Conservation (phyloP, 805 yeast genomes). For the Kazachstania africana region DNA sequence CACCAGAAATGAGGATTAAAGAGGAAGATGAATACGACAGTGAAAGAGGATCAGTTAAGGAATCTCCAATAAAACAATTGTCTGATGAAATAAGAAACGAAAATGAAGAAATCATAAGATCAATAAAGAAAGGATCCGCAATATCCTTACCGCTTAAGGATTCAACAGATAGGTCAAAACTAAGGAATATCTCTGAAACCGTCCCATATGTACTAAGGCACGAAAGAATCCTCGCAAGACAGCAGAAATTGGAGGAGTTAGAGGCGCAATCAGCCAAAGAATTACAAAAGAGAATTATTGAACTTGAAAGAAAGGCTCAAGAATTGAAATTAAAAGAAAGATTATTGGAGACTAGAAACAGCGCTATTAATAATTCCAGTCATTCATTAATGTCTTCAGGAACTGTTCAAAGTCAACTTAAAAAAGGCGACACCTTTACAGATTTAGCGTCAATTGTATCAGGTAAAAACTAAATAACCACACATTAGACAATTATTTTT, state of each 20-base stretch:
- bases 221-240: slow-evolving; percentile 62
- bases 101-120: slow-evolving; percentile 28
- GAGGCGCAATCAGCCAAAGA: slow-evolving; percentile 71
- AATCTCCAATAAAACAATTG: slow-evolving; percentile 30
- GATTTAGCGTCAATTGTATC: slow-evolving; percentile 39
- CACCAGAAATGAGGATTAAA: slow-evolving; percentile 10
- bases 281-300: slow-evolving; percentile 60
- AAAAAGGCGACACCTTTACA: slow-evolving; percentile 43
- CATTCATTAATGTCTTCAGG: slow-evolving; percentile 9
- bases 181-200: slow-evolving; percentile 70
- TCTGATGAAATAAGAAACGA: slow-evolving; percentile 27
- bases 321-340: slow-evolving; percentile 58
- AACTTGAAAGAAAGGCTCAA: slow-evolving; percentile 63
- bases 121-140: slow-evolving; percentile 28
- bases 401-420: slow-evolving; percentile 15
- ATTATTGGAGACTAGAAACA: slow-evolving; percentile 25
- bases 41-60: slow-evolving; percentile 5
- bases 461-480: slow-evolving; percentile 9
- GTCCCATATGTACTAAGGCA: slow-evolving; percentile 77
- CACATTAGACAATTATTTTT: background rate
- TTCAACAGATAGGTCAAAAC: slow-evolving; percentile 35
- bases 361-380: slow-evolving; percentile 8
- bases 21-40: slow-evolving; percentile 1
- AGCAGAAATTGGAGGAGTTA: slow-evolving; percentile 66
- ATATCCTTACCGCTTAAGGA: slow-evolving; percentile 1